Evolutionary conservation across 2,329 filamentous ascomycete genomes (phyloP).

Genomic region (Talaromyces albobiverticillius): DNA sequence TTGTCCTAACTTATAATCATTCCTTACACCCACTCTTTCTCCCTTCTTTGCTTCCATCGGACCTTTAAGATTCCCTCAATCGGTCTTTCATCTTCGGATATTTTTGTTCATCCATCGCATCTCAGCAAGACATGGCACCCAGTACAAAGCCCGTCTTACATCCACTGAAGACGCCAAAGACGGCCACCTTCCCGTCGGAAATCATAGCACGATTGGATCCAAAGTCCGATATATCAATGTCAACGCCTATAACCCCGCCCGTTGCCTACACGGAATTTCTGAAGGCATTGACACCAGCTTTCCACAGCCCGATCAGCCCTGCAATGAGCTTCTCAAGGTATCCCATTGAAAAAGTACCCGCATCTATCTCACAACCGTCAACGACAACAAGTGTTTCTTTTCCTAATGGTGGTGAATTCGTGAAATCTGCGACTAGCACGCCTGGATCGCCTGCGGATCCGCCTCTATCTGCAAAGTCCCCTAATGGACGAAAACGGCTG

Average conservation of each 20-base stretch:
- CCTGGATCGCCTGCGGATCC: slow-evolving; percentile 60
- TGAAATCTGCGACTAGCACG: slow-evolving; percentile 57
- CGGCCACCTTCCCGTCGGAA: slow-evolving; percentile 49
- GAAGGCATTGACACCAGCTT: slow-evolving; percentile 69
- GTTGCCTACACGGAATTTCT: slow-evolving; percentile 90
- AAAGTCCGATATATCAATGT: slow-evolving; percentile 62
- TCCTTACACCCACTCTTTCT: background rate
- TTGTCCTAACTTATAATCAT: background rate
- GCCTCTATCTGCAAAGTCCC: slow-evolving; percentile 57
- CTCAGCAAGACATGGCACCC: slow-evolving; percentile 22
- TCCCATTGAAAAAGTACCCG: slow-evolving; percentile 24
- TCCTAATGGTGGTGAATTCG: slow-evolving; percentile 52
- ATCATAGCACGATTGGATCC: slow-evolving; percentile 60
- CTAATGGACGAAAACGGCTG: slow-evolving; percentile 55
- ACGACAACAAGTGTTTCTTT: slow-evolving; percentile 38
- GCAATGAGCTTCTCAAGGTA: slow-evolving; percentile 51
- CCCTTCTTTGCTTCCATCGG: no score
- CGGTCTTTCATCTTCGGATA: background rate
- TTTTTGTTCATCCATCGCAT: background rate
- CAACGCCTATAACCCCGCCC: slow-evolving; percentile 87
- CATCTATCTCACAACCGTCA: slow-evolving; percentile 37
- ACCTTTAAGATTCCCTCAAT: background rate
- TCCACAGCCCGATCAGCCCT: slow-evolving; percentile 66
- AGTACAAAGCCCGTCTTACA: slow-evolving; percentile 37
- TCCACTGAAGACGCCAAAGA: slow-evolving; percentile 44